Evolutionary conservation across 306 rosid genomes (phyloP), one percentile per base, ranked within the genome.

Genomic region (Cercis canadensis): DNA sequence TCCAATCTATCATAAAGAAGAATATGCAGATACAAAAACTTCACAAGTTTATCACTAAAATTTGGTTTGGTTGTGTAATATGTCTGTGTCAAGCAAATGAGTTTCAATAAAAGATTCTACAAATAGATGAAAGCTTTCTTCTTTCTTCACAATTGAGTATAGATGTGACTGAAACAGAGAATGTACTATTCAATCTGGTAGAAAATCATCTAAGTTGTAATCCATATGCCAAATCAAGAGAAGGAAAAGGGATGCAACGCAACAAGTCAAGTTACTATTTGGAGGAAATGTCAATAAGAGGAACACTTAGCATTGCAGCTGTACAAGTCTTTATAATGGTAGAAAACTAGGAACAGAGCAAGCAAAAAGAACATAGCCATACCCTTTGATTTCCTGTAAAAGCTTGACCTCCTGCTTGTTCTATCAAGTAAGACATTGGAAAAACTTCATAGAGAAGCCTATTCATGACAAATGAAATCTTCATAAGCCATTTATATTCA

Each of bases 381-480:
- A 93, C 98, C 87, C 98, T 71, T 74, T 81, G 83, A 73, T 86
- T 94, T 76, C 98, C 98, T 0, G 98, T 94, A 86, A 90, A 94
- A 29, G 94, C 85, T 65, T 90, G 97, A 69, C 94, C 97, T 72
- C 97, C 96, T 21, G 98, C 98, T 78, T 86, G 92, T 84, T 94
- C 98, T 86, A 94, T 71, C 86, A 94, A 81, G 83, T 81, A 94
- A 18, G 97, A 92, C 98, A 94, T 89, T 5, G 98, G 98, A 67
- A 94, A 90, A 8, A 94, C 98, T 77, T 90, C 98, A 39, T 90
- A 90, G 69, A 94, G 85, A 78, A 94, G 83, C 82, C 98, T 94
- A 58, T 45, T 21, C 4, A 66, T 51, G 61, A 24, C 57, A 18
- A 66, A 32, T 15, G 4, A 19, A 73, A 51, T 44, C 19, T 9